A percentile compares a stretch with the other conserved stretches of the same genome.
Conservation (phyloP, 148 eudicot genomes). For the Hydrangea macrophylla region DNA sequence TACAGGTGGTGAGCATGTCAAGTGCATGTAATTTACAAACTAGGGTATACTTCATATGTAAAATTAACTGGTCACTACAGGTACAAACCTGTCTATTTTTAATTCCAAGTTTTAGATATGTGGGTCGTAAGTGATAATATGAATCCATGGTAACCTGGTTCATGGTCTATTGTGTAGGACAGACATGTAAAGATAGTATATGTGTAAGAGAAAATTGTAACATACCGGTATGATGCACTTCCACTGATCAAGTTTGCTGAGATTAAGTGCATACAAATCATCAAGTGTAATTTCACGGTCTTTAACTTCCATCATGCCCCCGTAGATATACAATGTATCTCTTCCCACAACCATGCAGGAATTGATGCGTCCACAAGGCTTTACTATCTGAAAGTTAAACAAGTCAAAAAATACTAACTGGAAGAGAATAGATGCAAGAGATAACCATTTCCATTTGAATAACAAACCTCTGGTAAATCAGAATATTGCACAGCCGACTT, state of each 20-base stretch:
- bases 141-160: too few species aligned
- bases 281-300: constrained; percentile 94
- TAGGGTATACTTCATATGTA: too few species aligned
- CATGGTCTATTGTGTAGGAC: too few species aligned
- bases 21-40: too few species aligned
- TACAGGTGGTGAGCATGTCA: too few species aligned
- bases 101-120: too few species aligned
- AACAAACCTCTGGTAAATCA: constrained; percentile 65
- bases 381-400: constrained; percentile 58
- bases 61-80: too few species aligned
- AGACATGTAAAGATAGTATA: too few species aligned
- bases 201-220: constrained; percentile 2
- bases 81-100: too few species aligned
- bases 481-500: constrained; percentile 37
- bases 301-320: constrained; percentile 98
- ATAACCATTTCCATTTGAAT: constrained; percentile 8
- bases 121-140: too few species aligned
- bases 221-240: constrained; percentile 88
- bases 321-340: constrained; percentile 86
- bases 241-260: constrained; percentile 98
- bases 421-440: background rate
- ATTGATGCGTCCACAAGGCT: constrained; percentile 97
- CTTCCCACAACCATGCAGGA: constrained; percentile 80
- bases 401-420: background rate
- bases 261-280: constrained; percentile 85